A percentile compares a stretch with the other conserved stretches of the same genome.
Evolutionary conservation across 805 yeast species (phyloP).

Genomic region (Brettanomyces sp.): DNA sequence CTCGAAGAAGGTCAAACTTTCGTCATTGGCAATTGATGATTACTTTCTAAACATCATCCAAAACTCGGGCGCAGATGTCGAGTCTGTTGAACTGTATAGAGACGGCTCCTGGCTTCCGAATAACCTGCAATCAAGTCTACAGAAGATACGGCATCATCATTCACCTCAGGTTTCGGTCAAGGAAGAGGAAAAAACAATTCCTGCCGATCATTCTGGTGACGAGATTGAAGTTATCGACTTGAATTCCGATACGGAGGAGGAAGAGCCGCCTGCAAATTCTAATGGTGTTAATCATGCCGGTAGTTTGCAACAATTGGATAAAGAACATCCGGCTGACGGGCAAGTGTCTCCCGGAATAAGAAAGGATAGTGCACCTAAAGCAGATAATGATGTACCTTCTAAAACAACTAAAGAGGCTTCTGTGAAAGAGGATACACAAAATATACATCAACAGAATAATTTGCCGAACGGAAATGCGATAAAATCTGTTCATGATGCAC

Average conservation of each 20-base stretch:
- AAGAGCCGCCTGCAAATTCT: too few relatives aligned
- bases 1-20: conserved; percentile 37
- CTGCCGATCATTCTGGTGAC: neutral
- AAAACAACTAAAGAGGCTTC: too few relatives aligned
- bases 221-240: conserved; percentile 2
- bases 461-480: too few relatives aligned
- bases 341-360: too few relatives aligned
- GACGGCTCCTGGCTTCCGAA: conserved; percentile 66
- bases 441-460: too few relatives aligned
- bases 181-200: neutral
- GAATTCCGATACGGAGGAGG: conserved; percentile 4
- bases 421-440: too few relatives aligned
- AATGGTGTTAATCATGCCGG: too few relatives aligned
- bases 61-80: conserved; percentile 44
- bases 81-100: conserved; percentile 53
- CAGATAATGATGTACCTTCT: too few relatives aligned
- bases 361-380: too few relatives aligned
- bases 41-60: conserved; percentile 56
- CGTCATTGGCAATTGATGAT: conserved; percentile 65
- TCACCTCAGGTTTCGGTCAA: neutral
- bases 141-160: neutral
- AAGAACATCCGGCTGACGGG: too few relatives aligned
- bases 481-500: too few relatives aligned
- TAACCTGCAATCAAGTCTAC: conserved; percentile 1
- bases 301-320: too few relatives aligned